Conservation (phyloP, 1,139 yeast genomes). For the Scheffersomyces illinoinensis region DNA sequence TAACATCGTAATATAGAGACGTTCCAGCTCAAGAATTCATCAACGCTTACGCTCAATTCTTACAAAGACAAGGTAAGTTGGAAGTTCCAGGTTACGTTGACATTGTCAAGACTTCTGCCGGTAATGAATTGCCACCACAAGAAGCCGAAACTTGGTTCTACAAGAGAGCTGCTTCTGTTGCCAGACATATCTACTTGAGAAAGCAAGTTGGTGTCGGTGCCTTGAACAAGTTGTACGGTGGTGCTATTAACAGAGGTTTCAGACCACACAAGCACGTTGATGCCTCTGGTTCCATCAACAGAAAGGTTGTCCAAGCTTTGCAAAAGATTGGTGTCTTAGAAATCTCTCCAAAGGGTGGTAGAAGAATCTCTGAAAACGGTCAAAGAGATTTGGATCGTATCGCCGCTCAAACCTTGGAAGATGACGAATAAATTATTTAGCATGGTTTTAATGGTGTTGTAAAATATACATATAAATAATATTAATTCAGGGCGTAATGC, state of each 20-base stretch:
- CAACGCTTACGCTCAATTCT: slow-evolving; percentile 99
- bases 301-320: slow-evolving; percentile 96
- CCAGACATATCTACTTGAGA: slow-evolving; percentile 99
- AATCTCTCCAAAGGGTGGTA: slow-evolving; percentile 97
- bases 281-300: slow-evolving; percentile 99
- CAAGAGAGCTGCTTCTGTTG: slow-evolving; percentile 99
- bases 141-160: slow-evolving; percentile 99
- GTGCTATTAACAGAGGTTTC: slow-evolving; percentile 98
- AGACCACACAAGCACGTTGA: slow-evolving; percentile 99
- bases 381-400: slow-evolving; percentile 99
- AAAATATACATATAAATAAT: slow-evolving; percentile 3
- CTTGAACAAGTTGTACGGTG: slow-evolving; percentile 98
- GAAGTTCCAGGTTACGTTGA: slow-evolving; percentile 99
- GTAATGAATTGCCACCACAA: slow-evolving; percentile 99
- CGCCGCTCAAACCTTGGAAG: slow-evolving; percentile 98
- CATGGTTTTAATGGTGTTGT: slow-evolving; percentile 6
- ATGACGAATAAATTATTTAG: slow-evolving; percentile 59
- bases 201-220: slow-evolving; percentile 99
- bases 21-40: slow-evolving; percentile 99
- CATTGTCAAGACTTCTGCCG: slow-evolving; percentile 98
- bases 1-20: slow-evolving; percentile 66
- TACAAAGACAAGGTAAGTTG: slow-evolving; percentile 99
- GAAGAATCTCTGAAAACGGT: slow-evolving; percentile 99
- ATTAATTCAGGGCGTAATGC: background rate
- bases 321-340: slow-evolving; percentile 98